Percentiles rank a stretch among this genome's conserved stretches.
These are phyloP conservation scores for Sutorius australiensis DNA, from an alignment of 768 basidiomycete species.

Conservation along the genomic window DNA sequence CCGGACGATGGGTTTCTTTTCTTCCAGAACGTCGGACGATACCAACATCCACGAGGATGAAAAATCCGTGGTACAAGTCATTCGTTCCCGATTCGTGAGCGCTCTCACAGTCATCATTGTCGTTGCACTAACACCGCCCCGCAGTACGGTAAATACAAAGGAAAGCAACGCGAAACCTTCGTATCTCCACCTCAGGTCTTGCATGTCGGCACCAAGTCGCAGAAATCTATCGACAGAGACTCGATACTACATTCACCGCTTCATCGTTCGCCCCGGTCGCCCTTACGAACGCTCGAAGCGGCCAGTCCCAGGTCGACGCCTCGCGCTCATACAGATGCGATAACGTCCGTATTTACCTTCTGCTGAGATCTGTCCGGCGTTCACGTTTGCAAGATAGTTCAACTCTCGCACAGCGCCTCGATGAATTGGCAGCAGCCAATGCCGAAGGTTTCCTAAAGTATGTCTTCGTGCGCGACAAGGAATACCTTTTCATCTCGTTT, in stretches of 20 bases:
- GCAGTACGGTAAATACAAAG: conserved; percentile 57
- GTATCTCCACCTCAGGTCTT: conserved; percentile 32
- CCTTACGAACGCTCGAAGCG: conserved; percentile 21
- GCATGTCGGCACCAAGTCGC: conserved; percentile 17
- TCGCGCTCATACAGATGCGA: conserved; percentile 42
- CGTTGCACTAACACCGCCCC: conserved; percentile 7
- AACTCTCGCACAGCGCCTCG: conserved; percentile 75
- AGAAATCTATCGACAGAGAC: conserved; percentile 19
- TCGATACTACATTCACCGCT: conserved; percentile 11
- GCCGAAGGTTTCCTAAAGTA: conserved; percentile 76
- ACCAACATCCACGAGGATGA: conserved; percentile 27
- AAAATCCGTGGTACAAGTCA: conserved; percentile 52
- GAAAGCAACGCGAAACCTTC: conserved; percentile 49
- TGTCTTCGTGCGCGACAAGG: conserved; percentile 24
- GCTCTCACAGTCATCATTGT: conserved; percentile 18
- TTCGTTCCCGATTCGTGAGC: conserved; percentile 60
- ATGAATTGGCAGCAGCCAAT: conserved; percentile 78
- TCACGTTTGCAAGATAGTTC: conserved; percentile 40
- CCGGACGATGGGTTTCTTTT: conserved; percentile 32
- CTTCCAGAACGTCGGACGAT: conserved; percentile 21
- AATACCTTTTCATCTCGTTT: conserved; percentile 3
- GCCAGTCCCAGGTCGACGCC: conserved; percentile 20
- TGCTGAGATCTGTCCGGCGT: conserved; percentile 7
- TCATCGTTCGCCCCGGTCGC: conserved; percentile 21
- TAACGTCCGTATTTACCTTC: conserved; percentile 46